Evolutionary conservation across 805 yeast species (phyloP).

Genomic region (Aciculoconidium aculeatum): DNA sequence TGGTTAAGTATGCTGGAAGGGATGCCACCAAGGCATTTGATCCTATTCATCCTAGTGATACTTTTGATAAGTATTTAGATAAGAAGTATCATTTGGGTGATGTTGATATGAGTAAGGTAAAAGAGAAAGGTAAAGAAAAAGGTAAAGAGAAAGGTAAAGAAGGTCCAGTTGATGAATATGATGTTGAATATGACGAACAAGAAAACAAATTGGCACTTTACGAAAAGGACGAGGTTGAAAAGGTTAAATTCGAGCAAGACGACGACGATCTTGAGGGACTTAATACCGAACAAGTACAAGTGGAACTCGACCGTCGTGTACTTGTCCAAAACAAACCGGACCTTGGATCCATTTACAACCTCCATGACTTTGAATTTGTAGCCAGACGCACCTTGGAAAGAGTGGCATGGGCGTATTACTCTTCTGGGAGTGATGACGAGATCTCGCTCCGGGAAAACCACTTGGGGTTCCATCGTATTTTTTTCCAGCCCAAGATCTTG

Average conservation of each 20-base stretch:
- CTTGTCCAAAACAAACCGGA: slow-evolving; percentile 52
- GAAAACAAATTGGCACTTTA: slow-evolving; percentile 24
- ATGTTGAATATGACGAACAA: slow-evolving; percentile 40
- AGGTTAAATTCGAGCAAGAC: slow-evolving; percentile 23
- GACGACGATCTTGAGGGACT: slow-evolving; percentile 36
- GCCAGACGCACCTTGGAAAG: slow-evolving; percentile 75
- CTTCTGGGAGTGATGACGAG: slow-evolving; percentile 91
- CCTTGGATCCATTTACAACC: slow-evolving; percentile 61
- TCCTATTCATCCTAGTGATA: slow-evolving; percentile 89
- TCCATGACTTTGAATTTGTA: slow-evolving; percentile 81
- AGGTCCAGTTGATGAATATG: slow-evolving; percentile 28
- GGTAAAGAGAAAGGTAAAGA: background rate
- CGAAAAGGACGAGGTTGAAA: slow-evolving; percentile 2
- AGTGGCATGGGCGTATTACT: slow-evolving; percentile 88
- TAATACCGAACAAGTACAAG: slow-evolving; percentile 18
- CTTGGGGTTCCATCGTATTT: slow-evolving; percentile 79
- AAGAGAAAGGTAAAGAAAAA: slow-evolving; percentile 1
- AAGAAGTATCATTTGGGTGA: slow-evolving; percentile 31
- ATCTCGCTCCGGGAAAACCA: slow-evolving; percentile 87
- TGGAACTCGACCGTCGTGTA: slow-evolving; percentile 21
- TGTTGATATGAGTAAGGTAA: slow-evolving; percentile 13
- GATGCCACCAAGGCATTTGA: slow-evolving; percentile 76
- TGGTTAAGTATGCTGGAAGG: slow-evolving; percentile 45
- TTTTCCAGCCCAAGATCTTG: slow-evolving; percentile 77
- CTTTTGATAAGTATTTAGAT: slow-evolving; percentile 62